Base-by-base conservation (phyloP, 352 stramenopile genomes). In the Phytophthora cactorum region DNA sequence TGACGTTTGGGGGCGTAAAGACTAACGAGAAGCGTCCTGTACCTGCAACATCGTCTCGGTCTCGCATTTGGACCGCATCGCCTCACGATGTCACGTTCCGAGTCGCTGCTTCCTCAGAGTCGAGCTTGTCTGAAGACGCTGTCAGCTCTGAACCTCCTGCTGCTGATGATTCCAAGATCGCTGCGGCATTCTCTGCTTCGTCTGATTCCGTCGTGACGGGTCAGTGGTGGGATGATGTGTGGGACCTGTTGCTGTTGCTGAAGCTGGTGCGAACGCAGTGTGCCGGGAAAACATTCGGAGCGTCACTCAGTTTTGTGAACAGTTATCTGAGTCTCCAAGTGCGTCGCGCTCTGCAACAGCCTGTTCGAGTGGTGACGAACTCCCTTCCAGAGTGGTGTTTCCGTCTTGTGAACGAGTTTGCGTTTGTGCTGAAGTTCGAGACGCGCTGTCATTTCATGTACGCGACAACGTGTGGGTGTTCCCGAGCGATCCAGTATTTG, bases 381-480 rank as follows among this genome's bases (percentile, higher is more conserved):
- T 75, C 74, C 10, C 70, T 93, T 5, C 86, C 86, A 1, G 27
- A 51, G n/a, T 91, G 83, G 82, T 81, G 70, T 53, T 82, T 78
- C 39, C 74, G 72, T 7, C 36, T 93, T 14, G 66, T 91, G 25
- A 61, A 83, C 8, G 65, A 88, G 7, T 91, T 84, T 52, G 52
- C 78, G 22, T 91, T 92, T 50, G 73, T 89, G 17, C 59, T 93
- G n/a, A 72, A 88, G 14, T 87, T 86, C 51, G 80, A 89, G 1
- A 92, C 82, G 32, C 74, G 80, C 0, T 84, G 77, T 39, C 78
- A 90, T 63, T 90, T 91, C 53, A 74, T 89, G 70, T 91, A 89
- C 41, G 78, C 77, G 14, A 90, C 78, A n/a, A 83, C 74, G 6
- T 88, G 82, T 67, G 86, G 86, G 1, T 78, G 75, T n/a, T 79